Base-by-base conservation (phyloP, 345 rosid species). In the Arabis hirsuta region DNA sequence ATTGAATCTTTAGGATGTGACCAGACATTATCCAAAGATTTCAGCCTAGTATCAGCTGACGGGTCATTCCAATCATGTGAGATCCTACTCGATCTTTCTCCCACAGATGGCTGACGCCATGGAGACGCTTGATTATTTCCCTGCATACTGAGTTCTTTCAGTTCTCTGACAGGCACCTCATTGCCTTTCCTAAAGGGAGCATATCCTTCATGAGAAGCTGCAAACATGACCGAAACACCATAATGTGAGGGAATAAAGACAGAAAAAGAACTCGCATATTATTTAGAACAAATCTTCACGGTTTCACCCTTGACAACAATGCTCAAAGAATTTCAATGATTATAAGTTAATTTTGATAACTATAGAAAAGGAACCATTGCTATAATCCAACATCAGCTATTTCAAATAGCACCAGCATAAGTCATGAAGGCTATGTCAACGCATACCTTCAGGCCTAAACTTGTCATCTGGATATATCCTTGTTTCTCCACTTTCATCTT, bases 361-460 rank as follows among this genome's bases (percentile, higher is more conserved):
- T n/a, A 61, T 11, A 14, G 54, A 74, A 44, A 14, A 53, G 12
- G 27, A 52, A 22, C 39, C 14, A 39, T 12, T 29, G 44, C 44
- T 61, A 48, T 29, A 46, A 62, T 61, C 43, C 31, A 14, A 55
- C 69, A 48, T 55, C 52, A 55, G 59, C 72, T 63, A 55, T 70
- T 34, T 31, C 38, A 47, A 62, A 55, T 19, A 55, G 53, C 13
- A 47, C 45, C 55, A 19, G 26, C 26, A 62, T 32, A 36, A 42
- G 32, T 47, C 45, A 62, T 22, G 61, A 62, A 77, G 27, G 52
- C 44, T 41, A 58, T 57, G 42, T 51, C 39, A 66, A 43, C 38
- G 4, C 20, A 22, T 79, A 85, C 96, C 97, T 82, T 87, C 96
- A 62, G 79, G 65, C 81, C 78, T 80, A 58, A 69, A 74, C 76